Conservation (phyloP, 176 grass and related monocot species). For the Urochloa ruziziensis region DNA sequence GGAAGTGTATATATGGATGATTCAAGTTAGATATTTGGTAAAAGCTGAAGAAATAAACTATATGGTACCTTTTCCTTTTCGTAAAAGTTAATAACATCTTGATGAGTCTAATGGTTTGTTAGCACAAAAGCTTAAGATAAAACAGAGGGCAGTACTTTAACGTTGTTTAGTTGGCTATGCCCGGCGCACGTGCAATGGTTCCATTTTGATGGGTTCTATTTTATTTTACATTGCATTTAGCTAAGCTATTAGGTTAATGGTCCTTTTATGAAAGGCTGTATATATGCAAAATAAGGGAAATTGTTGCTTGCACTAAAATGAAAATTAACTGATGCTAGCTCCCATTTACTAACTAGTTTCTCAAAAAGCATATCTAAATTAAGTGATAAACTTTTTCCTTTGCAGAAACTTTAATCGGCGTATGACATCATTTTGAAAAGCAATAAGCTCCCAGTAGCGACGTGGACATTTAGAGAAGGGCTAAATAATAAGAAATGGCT, state of each 20-base stretch:
- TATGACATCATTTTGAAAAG: neutral
- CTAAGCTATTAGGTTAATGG: neutral
- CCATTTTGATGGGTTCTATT: neutral
- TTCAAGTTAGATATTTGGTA: neutral
- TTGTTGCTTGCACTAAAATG: neutral
- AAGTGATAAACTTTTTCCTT: neutral
- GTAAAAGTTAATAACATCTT: neutral
- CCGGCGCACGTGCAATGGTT: neutral
- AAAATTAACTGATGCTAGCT: neutral
- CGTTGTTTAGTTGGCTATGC: neutral
- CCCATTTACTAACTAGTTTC: neutral
- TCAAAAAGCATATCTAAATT: neutral
- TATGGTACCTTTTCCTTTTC: neutral
- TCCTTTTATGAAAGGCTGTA: neutral
- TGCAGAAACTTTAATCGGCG: neutral
- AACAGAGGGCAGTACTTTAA: neutral
- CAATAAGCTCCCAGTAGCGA: neutral
- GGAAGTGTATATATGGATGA: too few species aligned
- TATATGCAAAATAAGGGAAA: neutral
- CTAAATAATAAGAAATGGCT: neutral
- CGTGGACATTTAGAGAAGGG: neutral
- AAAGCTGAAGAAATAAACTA: neutral
- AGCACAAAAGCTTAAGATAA: neutral
- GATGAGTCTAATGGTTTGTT: neutral
- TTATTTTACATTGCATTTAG: neutral